Base-by-base conservation (phyloP, 2,329 filamentous ascomycete species). In the Colletotrichum sp. region DNA sequence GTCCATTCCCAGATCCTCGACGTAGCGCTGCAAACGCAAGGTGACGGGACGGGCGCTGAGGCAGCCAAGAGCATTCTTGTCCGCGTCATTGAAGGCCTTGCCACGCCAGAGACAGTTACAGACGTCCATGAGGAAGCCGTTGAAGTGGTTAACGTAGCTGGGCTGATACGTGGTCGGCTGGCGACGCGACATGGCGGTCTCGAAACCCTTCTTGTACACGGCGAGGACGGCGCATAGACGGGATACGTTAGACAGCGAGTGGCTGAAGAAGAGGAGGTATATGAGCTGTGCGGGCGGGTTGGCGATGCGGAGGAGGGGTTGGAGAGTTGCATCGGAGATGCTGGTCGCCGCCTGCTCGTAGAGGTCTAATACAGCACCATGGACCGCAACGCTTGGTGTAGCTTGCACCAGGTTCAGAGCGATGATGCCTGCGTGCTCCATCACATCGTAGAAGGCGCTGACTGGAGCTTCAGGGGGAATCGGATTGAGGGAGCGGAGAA, bases 51-150 rank as follows among this genome's bases (percentile, higher is more conserved):
- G 80, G 16, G 89, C 82, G 8, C 91, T 78, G 74, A 89, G 83
- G 79, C 90, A 92, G 10, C 90, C 92, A 69, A 89, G 87, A 3
- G 91, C 88, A 79, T 92, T 92, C n/a, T 89, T 85, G 78, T 96
- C 94, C 3, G 87, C 86, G 14, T 86, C 86, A 74, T 91, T 91
- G 75, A 98, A 93, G 1, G 93, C 95, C 14, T 93, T 91, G 26
- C 91, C 91, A 10, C 95, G 91, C 95, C 95, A 98, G 63, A 97
- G 83, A 67, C 94, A 92, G 82, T 98, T 98, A 86, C 95, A 96
- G 36, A 96, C 90, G 81, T 98, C 95, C 92, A 97, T 96, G 36
- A 98, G 89, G 82, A 94, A 96, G 26, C 93, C 93, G 82, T 98
- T 98, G 86, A 97, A 96, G 28, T 90, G 86, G 78, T 92, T 91